Base-by-base conservation (phyloP, 345 rosid genomes). In the Turritis glabra region DNA sequence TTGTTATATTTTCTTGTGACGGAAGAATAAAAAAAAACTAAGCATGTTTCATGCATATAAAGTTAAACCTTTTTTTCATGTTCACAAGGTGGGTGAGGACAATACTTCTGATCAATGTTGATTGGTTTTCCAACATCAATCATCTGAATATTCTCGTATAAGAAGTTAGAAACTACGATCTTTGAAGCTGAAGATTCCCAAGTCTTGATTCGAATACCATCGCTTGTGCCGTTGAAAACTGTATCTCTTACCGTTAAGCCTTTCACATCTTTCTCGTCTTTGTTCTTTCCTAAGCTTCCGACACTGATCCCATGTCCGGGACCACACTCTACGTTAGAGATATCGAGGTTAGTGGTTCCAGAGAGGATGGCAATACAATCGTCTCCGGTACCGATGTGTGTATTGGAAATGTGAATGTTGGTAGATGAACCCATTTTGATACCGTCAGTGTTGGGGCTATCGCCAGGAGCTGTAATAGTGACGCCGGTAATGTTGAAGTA, bases 371-470 rank as follows among this genome's bases (percentile, higher is more conserved):
- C n/a, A 21, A 72, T 72, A 50, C 76, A 62, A 15, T 72, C 61
- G 11, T 72, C 69, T 62, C 76, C 76, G 2, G 61, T 72, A 21
- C 69, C 76, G 8, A 72, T 72, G 7, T 23, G 5, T 46, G 76
- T 33, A 7, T 72, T 18, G 6, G 76, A 61, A 43, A 72, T 72
- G 37, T 26, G 51, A 18, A 60, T 46, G 67, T 51, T n/a, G 27
- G 48, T 61, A 33, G 18, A 73, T 1, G 3, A 38, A n/a, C 77
- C 77, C 22, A 74, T 54, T 37, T 74, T 74, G 48, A 74, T 32
- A 8, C 78, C 78, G n/a, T 74, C 78, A 1, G 78, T 74, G 59
- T 74, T 74, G 0, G 71, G 71, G 37, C 77, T 73, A 8, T 73
- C 71, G 4, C 1, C 55, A 0, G 77, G 77, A 38, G 77, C 72